Percentiles rank a stretch among this genome's conserved stretches.
Conservation (phyloP, 176 grass and related monocot species). For the Paspalum vaginatum region DNA sequence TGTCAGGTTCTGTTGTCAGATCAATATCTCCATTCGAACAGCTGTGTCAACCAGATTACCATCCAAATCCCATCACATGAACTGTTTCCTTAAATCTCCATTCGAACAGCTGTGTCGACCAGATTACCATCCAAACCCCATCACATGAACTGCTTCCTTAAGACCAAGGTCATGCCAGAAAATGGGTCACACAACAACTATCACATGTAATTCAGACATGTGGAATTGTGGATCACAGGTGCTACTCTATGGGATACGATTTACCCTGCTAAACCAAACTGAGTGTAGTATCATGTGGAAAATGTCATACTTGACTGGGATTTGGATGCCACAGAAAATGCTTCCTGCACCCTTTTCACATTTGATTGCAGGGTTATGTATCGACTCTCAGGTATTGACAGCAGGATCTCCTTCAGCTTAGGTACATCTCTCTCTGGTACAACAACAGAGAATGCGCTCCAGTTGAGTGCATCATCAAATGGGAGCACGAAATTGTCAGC, state of each 20-base stretch:
- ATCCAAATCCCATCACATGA: background rate
- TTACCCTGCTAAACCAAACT: constrained; percentile 80
- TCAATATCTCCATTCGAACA: constrained; percentile 4
- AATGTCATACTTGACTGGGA: constrained; percentile 73
- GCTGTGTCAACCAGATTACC: background rate
- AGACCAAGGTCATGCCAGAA: constrained; percentile 9
- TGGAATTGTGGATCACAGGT: background rate
- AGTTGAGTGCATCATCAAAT: constrained; percentile 69
- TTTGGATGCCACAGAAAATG: constrained; percentile 85
- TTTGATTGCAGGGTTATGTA: constrained; percentile 69
- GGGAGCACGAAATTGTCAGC: constrained; percentile 88
- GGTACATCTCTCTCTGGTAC: constrained; percentile 69
- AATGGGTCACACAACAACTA: background rate
- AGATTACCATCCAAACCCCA: background rate
- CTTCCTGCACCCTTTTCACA: constrained; percentile 73
- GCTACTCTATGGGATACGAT: constrained; percentile 48
- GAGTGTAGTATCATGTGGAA: constrained; percentile 96
- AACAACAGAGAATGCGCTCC: constrained; percentile 69
- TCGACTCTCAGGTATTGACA: constrained; percentile 42
- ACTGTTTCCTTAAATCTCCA: constrained; percentile 16
- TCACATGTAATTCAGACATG: background rate
- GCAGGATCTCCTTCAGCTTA: constrained; percentile 74
- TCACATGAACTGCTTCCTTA: background rate
- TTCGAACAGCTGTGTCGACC: background rate
- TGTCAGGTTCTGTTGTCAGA: constrained; percentile 21